Evolutionary conservation across 345 rosid species (phyloP), one percentile per base, ranked within the genome.

Genomic region (Eucalyptus leucophloia): DNA sequence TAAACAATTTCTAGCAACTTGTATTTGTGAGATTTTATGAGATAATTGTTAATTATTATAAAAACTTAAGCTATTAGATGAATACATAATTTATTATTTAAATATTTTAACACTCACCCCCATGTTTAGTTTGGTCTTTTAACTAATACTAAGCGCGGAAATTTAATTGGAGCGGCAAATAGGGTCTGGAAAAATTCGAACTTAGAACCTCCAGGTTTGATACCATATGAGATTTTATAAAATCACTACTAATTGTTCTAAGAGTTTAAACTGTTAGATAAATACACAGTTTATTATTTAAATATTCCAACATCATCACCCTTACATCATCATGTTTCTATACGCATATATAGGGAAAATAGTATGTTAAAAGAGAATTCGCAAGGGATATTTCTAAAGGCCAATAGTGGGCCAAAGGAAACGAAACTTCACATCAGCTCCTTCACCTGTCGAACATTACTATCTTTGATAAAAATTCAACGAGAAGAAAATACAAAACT

Each of bases 171-270:
- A 53, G 26, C 2, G 24, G 1, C 1, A 53, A 53, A 53, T 53
- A n/a, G n/a, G n/a, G n/a, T n/a, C n/a, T 4, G 26, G 5, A 53
- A 2, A 53, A 19, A 19, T 53, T n/a, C 0, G 1, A 53, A 53
- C 24, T 53, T 0, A 19, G 0, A 0, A 53, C 1, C 0, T 53
- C 24, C 0, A 19, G 0, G 9, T 53, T 53, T 53, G 24, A 8
- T 0, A 53, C 0, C 10, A 53, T 8, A 53, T 53, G 5, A 1
- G 24, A 53, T 53, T 53, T 53, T 8, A 19, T 53, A 53, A 53
- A 2, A 19, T 19, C 2, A 53, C 1, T 1, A 1, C 1, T 53
- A 53, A 53, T 53, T 53, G 0, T 53, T 19, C 2, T 53, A 53
- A 19, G 19, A 0, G 4, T 53, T 53, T 53, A 0, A 53, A 53